Evolutionary conservation across 225 moss, liverwort and hornwort genomes (phyloP), one percentile per base, ranked within the genome.

Genomic region (Sphagnum contortum): DNA sequence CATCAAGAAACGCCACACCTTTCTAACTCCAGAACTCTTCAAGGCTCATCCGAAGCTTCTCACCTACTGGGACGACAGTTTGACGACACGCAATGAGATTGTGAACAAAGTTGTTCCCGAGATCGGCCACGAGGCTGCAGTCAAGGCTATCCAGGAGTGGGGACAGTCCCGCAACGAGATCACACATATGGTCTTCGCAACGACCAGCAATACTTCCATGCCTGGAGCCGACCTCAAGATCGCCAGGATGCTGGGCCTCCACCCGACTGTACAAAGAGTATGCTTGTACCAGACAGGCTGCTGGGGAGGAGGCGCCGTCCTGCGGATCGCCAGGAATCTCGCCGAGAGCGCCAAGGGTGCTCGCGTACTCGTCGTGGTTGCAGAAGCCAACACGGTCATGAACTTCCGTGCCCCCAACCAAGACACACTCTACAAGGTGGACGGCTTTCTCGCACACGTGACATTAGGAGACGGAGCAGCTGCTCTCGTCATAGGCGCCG

Each of bases 351-450:
- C 74, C 3, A 72, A 12, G 5, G 69, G 70, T 9, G 76, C 78
- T 50, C 81, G 87, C 13, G 81, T 84, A 6, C 53, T 87, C 9
- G 60, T 87, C 68, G 57, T 79, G 48, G 74, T 74, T 0, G 68
- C 59, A 11, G 87, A 87, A 57, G 81, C 81, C 12, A 71, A 70
- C 4, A 84, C 81, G 6, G 50, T 82, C 55, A 68, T 82, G 82
- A 82, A 79, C 49, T 87, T 87, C 71, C 75, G 87, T 3, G 76
- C 79, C 45, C 87, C 87, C 0, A 65, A 48, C 5, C 67, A 79
- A 12, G 74, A 81, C 0, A 79, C 76, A 6, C 61, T 75, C 66
- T 70, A 66, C 57, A 70, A 75, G 29, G 75, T 87, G 4, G 84
- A 81, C 9, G 81, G 81, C 3, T 70, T 83, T 29, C 57, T 67